Conservation (phyloP, 2,329 filamentous ascomycete genomes). For the Xylaria sp. region DNA sequence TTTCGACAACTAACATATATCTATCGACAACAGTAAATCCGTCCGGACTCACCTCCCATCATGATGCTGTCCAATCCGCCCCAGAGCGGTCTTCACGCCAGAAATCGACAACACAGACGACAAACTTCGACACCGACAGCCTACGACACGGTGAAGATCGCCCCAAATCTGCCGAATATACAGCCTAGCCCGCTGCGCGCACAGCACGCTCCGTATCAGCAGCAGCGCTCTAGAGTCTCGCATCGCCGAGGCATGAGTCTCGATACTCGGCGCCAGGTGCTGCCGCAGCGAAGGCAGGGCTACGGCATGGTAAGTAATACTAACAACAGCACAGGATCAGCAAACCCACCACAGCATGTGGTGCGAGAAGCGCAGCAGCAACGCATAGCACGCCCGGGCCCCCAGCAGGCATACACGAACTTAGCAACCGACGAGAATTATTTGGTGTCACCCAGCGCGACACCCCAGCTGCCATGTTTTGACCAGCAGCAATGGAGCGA, state of each 20-base stretch:
- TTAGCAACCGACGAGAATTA: slow-evolving; percentile 63
- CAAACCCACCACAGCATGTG: slow-evolving; percentile 76
- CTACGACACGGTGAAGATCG: slow-evolving; percentile 79
- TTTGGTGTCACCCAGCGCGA: slow-evolving; percentile 66
- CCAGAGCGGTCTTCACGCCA: slow-evolving; percentile 74
- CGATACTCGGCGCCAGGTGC: slow-evolving; percentile 73
- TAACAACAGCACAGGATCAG: slow-evolving; percentile 67
- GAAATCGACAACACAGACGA: slow-evolving; percentile 81
- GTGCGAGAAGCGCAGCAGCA: slow-evolving; percentile 93
- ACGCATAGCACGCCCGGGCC: slow-evolving; percentile 82
- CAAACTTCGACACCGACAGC: slow-evolving; percentile 86
- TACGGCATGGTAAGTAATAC: slow-evolving; percentile 65
- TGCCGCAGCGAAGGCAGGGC: slow-evolving; percentile 57
- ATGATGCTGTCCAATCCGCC: slow-evolving; percentile 84
- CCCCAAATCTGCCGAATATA: slow-evolving; percentile 69
- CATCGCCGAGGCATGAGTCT: slow-evolving; percentile 89
- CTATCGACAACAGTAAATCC: slow-evolving; percentile 56
- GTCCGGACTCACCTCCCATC: slow-evolving; percentile 77
- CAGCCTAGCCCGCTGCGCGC: slow-evolving; percentile 51
- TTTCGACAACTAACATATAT: slow-evolving; percentile 55
- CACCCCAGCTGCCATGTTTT: slow-evolving; percentile 66
- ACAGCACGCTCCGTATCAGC: slow-evolving; percentile 37
- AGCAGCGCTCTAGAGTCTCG: slow-evolving; percentile 54
- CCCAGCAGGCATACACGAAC: slow-evolving; percentile 53
- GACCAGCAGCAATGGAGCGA: slow-evolving; percentile 60